Evolutionary conservation across 768 basidiomycete species (phyloP), one percentile per base, ranked within the genome.

Genomic region (Boletus vinaceobasis): DNA sequence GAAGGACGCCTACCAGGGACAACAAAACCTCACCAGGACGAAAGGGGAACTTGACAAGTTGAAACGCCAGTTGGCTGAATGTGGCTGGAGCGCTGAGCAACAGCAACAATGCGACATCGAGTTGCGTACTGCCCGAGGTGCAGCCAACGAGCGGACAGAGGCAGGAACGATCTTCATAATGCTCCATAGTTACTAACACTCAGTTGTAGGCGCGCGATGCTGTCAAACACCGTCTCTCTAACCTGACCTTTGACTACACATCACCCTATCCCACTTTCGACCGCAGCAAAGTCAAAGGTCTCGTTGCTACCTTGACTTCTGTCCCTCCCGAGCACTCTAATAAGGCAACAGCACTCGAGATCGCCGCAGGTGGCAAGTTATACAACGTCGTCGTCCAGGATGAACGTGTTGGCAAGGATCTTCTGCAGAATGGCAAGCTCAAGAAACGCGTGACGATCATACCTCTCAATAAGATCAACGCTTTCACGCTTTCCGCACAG

Each of bases 301-400:
- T 92, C 14, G 90, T 97, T 15, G 96, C 90, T 0, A 84, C 84
- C n/a, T 78, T 98, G n/a, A 84, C 98, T 61, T 77, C 82, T 0
- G 80, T 99, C 1, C 78, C 84, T 35, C 73, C 79, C 15, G 75
- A 80, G 40, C 83, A 96, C 68, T 85, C 84, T 66, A 75, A 86
- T 65, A 88, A 89, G 53, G 83, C 93, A 2, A 93, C 91, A 0
- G 97, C 97, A 3, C 79, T 98, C 5, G 97, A 99, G 71, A 87
- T 98, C 58, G 85, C 90, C 17, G 95, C 94, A 0, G 94, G 94
- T 0, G 86, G 83, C 1, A 89, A 88, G 60, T 77, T 99, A 9
- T 97, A 89, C 73, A 93, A 98, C 59, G 92, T 98, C 36, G 89
- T 98, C 27, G 90, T 98, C 8, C 86, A 95, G 60, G 86, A 96